Percentiles rank a stretch among this genome's conserved stretches.
phyloP scores from a whole-genome alignment of 371 early-diverging fungal genomes.

The Syncephalastrum contaminatum region DNA sequence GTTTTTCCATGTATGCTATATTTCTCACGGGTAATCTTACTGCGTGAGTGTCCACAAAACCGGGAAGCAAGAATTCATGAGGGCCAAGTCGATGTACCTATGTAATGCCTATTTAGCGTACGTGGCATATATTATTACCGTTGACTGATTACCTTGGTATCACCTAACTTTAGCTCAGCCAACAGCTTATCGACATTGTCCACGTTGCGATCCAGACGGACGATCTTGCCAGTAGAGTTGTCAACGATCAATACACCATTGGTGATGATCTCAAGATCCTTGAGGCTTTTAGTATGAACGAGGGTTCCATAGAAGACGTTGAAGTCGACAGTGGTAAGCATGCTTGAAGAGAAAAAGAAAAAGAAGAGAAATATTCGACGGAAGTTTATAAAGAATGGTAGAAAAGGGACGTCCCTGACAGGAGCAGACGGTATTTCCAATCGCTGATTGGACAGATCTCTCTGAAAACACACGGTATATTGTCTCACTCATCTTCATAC shows the following conservation, averaged over 20 bases:
- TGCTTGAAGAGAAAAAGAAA: no score
- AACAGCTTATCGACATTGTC: slow-evolving; percentile 26
- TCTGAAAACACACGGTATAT: no score
- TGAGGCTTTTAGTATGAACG: slow-evolving; percentile 64
- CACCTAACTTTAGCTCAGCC: slow-evolving; percentile 4
- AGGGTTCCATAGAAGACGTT: slow-evolving; percentile 65
- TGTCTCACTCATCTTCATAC: no score
- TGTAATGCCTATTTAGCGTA: slow-evolving; percentile 12
- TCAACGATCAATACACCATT: slow-evolving; percentile 60
- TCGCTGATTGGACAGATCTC: no score
- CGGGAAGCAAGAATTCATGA: slow-evolving; percentile 80
- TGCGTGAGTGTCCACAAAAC: slow-evolving; percentile 90
- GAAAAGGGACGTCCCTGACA: no score
- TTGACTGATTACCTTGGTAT: slow-evolving; percentile 10
- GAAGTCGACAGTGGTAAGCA: no score
- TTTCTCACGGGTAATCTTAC: slow-evolving; percentile 29
- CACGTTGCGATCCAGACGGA: slow-evolving; percentile 44
- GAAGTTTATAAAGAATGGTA: no score
- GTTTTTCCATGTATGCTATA: background rate
- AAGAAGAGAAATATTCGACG: no score
- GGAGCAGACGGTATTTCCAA: no score
- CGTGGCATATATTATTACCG: background rate
- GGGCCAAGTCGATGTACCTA: slow-evolving; percentile 45
- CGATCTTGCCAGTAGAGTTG: slow-evolving; percentile 52
- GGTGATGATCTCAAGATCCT: slow-evolving; percentile 54